Conservation (phyloP, 805 yeast genomes). For the Yamadazyma tumulicola region DNA sequence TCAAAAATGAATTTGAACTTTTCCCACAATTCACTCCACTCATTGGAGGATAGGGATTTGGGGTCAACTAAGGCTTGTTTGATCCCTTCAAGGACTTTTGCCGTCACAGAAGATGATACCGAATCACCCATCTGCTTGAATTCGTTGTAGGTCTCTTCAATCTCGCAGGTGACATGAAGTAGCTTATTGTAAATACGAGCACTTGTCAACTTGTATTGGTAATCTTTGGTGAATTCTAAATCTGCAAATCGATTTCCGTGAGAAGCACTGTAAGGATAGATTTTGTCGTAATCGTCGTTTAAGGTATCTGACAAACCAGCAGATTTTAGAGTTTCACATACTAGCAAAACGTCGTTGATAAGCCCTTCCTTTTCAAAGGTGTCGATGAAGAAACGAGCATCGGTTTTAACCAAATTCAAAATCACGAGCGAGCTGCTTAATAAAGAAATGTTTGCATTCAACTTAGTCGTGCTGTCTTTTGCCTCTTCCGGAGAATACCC, state of each 20-base stretch:
- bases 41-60: conserved; percentile 14
- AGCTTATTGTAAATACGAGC: conserved; percentile 15
- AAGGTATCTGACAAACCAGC: conserved; percentile 5
- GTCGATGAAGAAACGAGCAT: conserved; percentile 29
- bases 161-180: conserved; percentile 15
- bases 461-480: conserved; percentile 13
- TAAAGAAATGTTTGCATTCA: conserved; percentile 40
- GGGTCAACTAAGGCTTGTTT: not conserved
- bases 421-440: conserved; percentile 38
- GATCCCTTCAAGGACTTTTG: conserved; percentile 1
- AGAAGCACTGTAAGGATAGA: conserved; percentile 12
- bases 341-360: conserved; percentile 44
- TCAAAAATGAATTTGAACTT: conserved; percentile 16
- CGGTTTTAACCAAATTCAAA: conserved; percentile 9
- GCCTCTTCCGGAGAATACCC: conserved; percentile 5
- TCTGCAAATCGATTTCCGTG: conserved; percentile 26
- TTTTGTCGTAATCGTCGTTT: conserved; percentile 14
- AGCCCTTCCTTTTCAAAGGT: conserved; percentile 72
- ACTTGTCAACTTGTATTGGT: conserved; percentile 17
- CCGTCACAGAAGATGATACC: not conserved
- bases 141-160: conserved; percentile 24
- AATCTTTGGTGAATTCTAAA: conserved; percentile 28
- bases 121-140: conserved; percentile 1
- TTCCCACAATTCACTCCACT: conserved; percentile 28
- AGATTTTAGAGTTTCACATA: conserved; percentile 24